Evolutionary conservation across 78 protist genomes (phyloP), one percentile per base, ranked within the genome.

Genomic region (Speleostelium caveatum): DNA sequence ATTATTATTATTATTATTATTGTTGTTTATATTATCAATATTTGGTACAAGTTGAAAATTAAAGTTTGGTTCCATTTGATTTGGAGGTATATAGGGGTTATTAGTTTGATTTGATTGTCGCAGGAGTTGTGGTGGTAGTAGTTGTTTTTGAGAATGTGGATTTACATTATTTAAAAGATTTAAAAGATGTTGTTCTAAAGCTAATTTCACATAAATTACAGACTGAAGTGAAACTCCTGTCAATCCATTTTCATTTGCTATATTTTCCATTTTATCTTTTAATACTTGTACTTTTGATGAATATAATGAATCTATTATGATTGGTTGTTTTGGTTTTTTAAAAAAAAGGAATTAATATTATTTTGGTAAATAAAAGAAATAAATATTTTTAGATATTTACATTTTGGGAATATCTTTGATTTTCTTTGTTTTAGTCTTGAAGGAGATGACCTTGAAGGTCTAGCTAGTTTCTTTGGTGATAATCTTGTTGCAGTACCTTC

Each of bases 321-420:
- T 14, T 14, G 53, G 10, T 45, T 14, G 53, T 45, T 6, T 45
- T 45, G 10, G 53, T 45, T 14, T 45, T 14, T 10, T 10, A 6
- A 45, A 45, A 14, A 45, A 49, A n/a, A 14, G 3, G 26, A 24
- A 53, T 49, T 39, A 14, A 49, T 16, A n/a, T 6, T 65, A 28
- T 3, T 30, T 30, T 24, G 16, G 41, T 32, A 65, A 49, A 14
- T 49, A 49, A 49, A 49, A 49, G 56, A 16, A 49, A 16, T 16
- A 30, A 61, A 17, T 30, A 1, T 32, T 6, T 30, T 28, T 32
- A 63, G 19, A n/a, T 35, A 38, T 30, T 58, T 69, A 83, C 91
- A 83, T 59, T 83, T 83, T 83, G 91, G 91, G 61, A 42, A 74
- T 3, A 36, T 32, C 38, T 72, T 79, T 61, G 65, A 51, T 56